Conservation (phyloP, 2,329 filamentous ascomycete species). For the Sclerotinia spermophila region DNA sequence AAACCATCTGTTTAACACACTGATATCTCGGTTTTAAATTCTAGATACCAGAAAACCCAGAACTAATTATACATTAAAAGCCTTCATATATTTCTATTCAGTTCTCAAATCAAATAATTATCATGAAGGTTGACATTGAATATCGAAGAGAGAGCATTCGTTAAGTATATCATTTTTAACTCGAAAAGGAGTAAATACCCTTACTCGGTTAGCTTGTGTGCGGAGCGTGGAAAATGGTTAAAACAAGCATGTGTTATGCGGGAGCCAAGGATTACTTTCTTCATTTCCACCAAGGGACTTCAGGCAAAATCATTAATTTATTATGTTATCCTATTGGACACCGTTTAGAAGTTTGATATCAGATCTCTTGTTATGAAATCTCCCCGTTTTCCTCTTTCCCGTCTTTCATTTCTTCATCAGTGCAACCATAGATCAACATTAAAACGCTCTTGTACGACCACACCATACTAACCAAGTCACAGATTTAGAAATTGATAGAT, state of each 20-base stretch:
- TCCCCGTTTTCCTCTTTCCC: not conserved
- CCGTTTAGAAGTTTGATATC: not conserved
- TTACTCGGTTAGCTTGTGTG: not conserved
- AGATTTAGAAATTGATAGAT: not conserved
- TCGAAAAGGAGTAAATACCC: not conserved
- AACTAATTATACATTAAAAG: not conserved
- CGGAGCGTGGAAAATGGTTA: not conserved
- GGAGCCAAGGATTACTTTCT: not conserved
- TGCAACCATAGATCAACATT: not conserved
- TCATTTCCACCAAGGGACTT: not conserved
- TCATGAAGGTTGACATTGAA: not conserved
- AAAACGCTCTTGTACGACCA: not conserved
- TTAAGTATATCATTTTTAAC: not conserved
- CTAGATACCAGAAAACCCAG: not conserved
- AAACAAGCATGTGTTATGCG: not conserved
- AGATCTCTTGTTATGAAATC: not conserved
- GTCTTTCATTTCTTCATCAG: not conserved
- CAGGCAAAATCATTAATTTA: not conserved
- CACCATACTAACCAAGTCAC: not conserved
- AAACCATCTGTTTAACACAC: not conserved
- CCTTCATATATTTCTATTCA: not conserved
- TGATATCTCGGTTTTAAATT: not conserved
- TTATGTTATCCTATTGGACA: not conserved
- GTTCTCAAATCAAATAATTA: not conserved
- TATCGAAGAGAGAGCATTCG: not conserved